phyloP scores from a whole-genome alignment of 192 early-diverging fungal species.

The Backusella sp. region DNA sequence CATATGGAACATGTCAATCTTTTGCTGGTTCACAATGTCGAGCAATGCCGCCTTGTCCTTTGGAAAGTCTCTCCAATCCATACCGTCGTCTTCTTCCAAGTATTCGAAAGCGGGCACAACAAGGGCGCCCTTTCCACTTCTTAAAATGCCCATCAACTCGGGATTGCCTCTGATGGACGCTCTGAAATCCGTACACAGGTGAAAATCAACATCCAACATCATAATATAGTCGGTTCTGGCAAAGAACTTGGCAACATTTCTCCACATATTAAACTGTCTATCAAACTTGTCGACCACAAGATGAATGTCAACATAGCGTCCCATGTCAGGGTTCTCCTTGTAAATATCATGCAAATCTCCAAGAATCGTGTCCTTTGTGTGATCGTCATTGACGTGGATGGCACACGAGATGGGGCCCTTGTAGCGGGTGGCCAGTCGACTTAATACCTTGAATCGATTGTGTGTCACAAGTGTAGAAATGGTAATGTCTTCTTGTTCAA shows the following conservation, averaged over 20 bases:
- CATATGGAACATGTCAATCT: conserved; percentile 58
- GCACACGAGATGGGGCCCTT: conserved; percentile 58
- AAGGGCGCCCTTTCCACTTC: conserved; percentile 48
- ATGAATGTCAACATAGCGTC: conserved; percentile 54
- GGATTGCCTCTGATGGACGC: conserved; percentile 34
- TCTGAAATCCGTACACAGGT: conserved; percentile 55
- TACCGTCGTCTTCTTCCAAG: conserved; percentile 50
- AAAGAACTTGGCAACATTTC: conserved; percentile 63
- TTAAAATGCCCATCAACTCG: conserved; percentile 41
- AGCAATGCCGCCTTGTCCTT: conserved; percentile 42
- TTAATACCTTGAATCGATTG: conserved; percentile 53
- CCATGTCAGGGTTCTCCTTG: conserved; percentile 47
- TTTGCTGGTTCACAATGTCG: conserved; percentile 41
- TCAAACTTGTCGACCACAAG: conserved; percentile 60
- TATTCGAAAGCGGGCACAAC: conserved; percentile 63
- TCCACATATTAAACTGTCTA: conserved; percentile 67
- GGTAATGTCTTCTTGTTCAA: conserved; percentile 56
- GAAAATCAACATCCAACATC: conserved; percentile 62
- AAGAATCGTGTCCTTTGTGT: conserved; percentile 45
- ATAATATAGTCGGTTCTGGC: conserved; percentile 58
- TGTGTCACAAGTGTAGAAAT: conserved; percentile 57
- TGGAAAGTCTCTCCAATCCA: conserved; percentile 51
- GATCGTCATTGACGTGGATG: conserved; percentile 57
- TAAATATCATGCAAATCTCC: conserved; percentile 49
- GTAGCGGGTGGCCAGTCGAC: conserved; percentile 51